A percentile compares a stretch with the other conserved stretches of the same genome.
These are phyloP conservation scores for Pneumocystis canis DNA, from an alignment of 1,139 yeast species.

Conservation along the genomic window DNA sequence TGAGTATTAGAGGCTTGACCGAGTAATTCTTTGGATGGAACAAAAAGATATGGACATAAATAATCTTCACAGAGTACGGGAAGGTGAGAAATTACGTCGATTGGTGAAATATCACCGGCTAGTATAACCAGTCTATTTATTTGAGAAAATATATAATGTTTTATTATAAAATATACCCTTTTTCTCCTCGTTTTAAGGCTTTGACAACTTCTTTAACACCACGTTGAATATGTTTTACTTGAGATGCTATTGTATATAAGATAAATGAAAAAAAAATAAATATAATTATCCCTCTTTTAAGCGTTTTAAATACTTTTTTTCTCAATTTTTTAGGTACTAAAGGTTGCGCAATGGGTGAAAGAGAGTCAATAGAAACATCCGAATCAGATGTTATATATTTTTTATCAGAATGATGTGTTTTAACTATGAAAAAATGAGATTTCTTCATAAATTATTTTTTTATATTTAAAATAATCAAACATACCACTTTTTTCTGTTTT, in stretches of 20 bases:
- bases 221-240: constrained; percentile 94
- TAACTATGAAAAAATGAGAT: background rate
- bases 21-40: constrained; percentile 93
- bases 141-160: background rate
- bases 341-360: constrained; percentile 66
- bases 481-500: background rate
- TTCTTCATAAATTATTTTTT: background rate
- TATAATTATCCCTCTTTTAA: constrained; percentile 42
- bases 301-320: constrained; percentile 87
- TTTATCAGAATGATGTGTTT: background rate
- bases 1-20: constrained; percentile 98
- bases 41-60: constrained; percentile 55
- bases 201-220: constrained; percentile 98
- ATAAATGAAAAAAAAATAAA: background rate
- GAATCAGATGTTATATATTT: background rate
- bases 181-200: constrained; percentile 93
- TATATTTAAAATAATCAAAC: background rate
- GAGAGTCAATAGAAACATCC: background rate
- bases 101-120: constrained; percentile 96
- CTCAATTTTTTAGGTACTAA: constrained; percentile 91
- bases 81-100: constrained; percentile 90
- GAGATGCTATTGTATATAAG: constrained; percentile 42
- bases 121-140: constrained; percentile 47
- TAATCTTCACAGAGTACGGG: constrained; percentile 95
- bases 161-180: constrained; percentile 35